These are phyloP conservation scores for Colletotrichum eleusines DNA, from an alignment of 2,329 filamentous ascomycete genomes.

Conservation along the genomic window DNA sequence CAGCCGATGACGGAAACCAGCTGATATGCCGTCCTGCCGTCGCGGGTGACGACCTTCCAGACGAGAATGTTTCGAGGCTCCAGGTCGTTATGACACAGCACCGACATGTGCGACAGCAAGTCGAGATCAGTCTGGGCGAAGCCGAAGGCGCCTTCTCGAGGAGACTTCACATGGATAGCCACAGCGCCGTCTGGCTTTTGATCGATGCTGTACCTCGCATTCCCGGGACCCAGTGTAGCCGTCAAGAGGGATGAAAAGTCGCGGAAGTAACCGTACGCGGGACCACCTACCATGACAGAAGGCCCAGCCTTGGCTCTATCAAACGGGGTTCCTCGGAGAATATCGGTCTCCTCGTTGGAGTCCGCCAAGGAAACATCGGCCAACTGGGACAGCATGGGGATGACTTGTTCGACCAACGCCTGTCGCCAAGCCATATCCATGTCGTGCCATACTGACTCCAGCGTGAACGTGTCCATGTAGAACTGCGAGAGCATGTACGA, in stretches of 20 bases:
- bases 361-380: background rate
- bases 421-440: background rate
- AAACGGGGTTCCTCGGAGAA: background rate
- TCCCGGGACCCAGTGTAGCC: background rate
- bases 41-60: background rate
- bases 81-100: slow-evolving; percentile 32
- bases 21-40: background rate
- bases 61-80: slow-evolving; percentile 26
- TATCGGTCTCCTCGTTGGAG: background rate
- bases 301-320: background rate
- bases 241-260: background rate
- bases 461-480: background rate
- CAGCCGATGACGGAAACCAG: slow-evolving; percentile 24
- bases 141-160: background rate
- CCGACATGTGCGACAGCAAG: background rate
- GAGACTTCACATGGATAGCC: background rate
- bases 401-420: background rate
- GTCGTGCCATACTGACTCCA: background rate
- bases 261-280: background rate
- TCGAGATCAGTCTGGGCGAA: slow-evolving; percentile 20
- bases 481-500: slow-evolving; percentile 26
- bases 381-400: background rate
- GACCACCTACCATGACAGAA: background rate
- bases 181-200: slow-evolving; percentile 6
- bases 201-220: background rate